phyloP scores from a whole-genome alignment of 129 eudicot species.

The Flaveria trinervia region DNA sequence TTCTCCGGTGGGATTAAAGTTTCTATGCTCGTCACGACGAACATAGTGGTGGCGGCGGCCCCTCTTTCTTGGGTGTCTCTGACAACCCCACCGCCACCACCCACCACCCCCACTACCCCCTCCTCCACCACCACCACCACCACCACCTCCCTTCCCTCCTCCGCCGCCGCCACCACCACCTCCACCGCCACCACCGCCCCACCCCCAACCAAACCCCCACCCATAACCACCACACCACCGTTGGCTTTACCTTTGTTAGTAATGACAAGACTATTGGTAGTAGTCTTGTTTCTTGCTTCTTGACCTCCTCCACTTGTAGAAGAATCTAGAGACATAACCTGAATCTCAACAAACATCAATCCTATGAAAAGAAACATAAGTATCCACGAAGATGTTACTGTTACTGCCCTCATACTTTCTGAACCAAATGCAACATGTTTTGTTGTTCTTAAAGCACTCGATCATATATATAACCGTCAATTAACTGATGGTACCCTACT shows the following conservation, averaged over 20 bases:
- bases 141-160: background rate
- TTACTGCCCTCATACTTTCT: slow-evolving; percentile 27
- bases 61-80: slow-evolving; percentile 33
- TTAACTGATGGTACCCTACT: slow-evolving; percentile 1
- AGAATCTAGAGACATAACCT: slow-evolving; percentile 20
- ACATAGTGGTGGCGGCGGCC: background rate
- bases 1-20: slow-evolving; percentile 35
- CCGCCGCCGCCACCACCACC: slow-evolving; percentile 26
- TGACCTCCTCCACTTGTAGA: slow-evolving; percentile 17
- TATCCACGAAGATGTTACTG: slow-evolving; percentile 24
- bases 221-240: slow-evolving; percentile 38
- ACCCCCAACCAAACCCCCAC: slow-evolving; percentile 47
- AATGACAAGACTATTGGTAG: slow-evolving; percentile 32
- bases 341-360: background rate
- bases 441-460: background rate
- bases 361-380: slow-evolving; percentile 14
- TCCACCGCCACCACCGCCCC: slow-evolving; percentile 35
- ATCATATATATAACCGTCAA: slow-evolving; percentile 28
- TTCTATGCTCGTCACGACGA: slow-evolving; percentile 31
- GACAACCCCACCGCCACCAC: slow-evolving; percentile 48
- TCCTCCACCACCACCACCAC: slow-evolving; percentile 35
- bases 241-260: slow-evolving; percentile 34
- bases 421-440: slow-evolving; percentile 10
- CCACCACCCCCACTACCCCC: slow-evolving; percentile 41
- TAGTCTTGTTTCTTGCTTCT: slow-evolving; percentile 29